These are phyloP conservation scores for Acacia concinna DNA, from an alignment of 331 rosid genomes.

Conservation along the genomic window DNA sequence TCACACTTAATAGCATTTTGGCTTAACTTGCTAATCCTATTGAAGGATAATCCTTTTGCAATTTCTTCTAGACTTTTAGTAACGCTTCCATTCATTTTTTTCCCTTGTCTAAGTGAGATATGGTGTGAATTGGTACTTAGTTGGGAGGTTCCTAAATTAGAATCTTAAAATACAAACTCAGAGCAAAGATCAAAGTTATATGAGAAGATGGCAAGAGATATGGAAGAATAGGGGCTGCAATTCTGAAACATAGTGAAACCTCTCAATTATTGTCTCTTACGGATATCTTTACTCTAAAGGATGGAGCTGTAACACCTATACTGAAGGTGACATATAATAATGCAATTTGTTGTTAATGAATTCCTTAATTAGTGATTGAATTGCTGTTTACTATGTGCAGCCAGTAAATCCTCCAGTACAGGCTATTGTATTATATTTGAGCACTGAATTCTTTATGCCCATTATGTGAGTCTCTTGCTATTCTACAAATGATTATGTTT, in stretches of 20 bases:
- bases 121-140: conserved; percentile 21
- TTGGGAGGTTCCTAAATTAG: conserved; percentile 38
- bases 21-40: background rate
- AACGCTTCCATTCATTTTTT: conserved; percentile 16
- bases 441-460: conserved; percentile 68
- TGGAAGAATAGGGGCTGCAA: conserved; percentile 82
- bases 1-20: background rate
- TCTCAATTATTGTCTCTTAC: conserved; percentile 90
- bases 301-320: conserved; percentile 75
- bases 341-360: background rate
- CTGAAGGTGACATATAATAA: conserved; percentile 52
- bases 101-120: background rate
- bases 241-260: conserved; percentile 76
- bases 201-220: conserved; percentile 77
- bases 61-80: background rate
- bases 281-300: conserved; percentile 71
- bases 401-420: conserved; percentile 93
- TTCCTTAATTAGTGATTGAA: conserved; percentile 32
- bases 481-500: conserved; percentile 2
- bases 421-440: conserved; percentile 78
- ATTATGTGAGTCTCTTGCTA: conserved; percentile 55
- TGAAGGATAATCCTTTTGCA: background rate
- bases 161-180: conserved; percentile 32
- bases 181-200: conserved; percentile 71
- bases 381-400: conserved; percentile 45